A percentile compares a stretch with the other conserved stretches of the same genome.
These are phyloP conservation scores for Arabidopsis thaliana DNA, from an alignment of 345 rosid species.

Conservation along the genomic window DNA sequence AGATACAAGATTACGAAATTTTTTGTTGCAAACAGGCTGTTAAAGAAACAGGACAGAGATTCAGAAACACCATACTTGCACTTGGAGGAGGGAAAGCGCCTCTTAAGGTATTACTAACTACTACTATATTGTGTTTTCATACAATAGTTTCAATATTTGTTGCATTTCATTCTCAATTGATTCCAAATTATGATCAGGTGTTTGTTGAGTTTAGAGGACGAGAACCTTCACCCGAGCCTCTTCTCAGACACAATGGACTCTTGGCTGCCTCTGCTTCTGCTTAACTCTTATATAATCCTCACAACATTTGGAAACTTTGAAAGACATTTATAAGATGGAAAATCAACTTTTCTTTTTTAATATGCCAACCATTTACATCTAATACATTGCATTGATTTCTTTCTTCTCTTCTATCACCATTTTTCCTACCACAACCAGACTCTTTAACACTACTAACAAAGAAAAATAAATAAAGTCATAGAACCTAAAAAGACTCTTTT, in stretches of 20 bases:
- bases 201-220: conserved; percentile 91
- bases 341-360: conserved; percentile 6
- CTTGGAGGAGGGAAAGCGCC: conserved; percentile 96
- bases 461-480: background rate
- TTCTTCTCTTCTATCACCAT: conserved; percentile 13
- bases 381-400: conserved; percentile 13
- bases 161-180: background rate
- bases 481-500: background rate
- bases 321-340: background rate
- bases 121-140: background rate
- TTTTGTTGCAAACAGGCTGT: conserved; percentile 66
- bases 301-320: background rate
- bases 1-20: background rate
- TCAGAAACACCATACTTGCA: conserved; percentile 86
- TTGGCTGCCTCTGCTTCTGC: conserved; percentile 53
- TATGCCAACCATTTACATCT: conserved; percentile 35
- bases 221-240: conserved; percentile 86
- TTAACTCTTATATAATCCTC: conserved; percentile 9
- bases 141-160: background rate
- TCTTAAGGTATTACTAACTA: conserved; percentile 56
- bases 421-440: conserved; percentile 19
- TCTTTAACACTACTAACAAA: conserved; percentile 3
- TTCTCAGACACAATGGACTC: conserved; percentile 87
- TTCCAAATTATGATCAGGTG: conserved; percentile 52
- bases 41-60: conserved; percentile 71